Evolutionary conservation across 495 filamentous ascomycete species (phyloP), one percentile per base, ranked within the genome.

Genomic region (Neurospora tetrasperma): DNA sequence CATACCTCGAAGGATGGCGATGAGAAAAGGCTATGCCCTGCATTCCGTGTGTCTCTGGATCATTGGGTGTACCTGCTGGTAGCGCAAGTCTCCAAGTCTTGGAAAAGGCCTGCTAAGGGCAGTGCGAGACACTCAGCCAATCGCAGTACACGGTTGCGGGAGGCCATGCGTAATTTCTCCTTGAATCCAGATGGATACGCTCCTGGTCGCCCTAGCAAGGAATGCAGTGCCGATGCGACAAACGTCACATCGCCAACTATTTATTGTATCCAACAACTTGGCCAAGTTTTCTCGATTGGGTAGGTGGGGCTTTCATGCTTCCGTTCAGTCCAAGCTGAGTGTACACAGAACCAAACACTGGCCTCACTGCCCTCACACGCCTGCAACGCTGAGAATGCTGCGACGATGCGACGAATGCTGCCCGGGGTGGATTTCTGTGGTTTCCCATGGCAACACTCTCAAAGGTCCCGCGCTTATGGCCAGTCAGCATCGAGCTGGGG

Each of bases 231-330:
- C 54, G 23, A 62, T 16, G 54, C 23, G 27, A 62, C 20, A 35
- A 62, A 62, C 54, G 54, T 62, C 54, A 62, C 54, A 5, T 14
- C 5, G 48, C 20, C 54, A 66, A 35, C 54, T 39, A 31, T 62
- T 38, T 6, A 31, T 6, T 62, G 54, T 62, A 2, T 62, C 54
- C 23, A 59, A 59, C 48, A 59, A 11, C 48, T 62, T 62, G 27
- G 27, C 16, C 20, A 62, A 16, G 11, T 16, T 23, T 69, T 31
- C 54, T 71, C 69, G 38, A 74, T 76, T 72, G 70, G 70, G 69
- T n/a, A 76, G 71, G 73, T 74, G 75, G 75, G 75, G 70, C 27
- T 54, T 42, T 62, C 54, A 16, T 16, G 20, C 27, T 59, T 59
- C 48, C 23, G 35, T 38, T 38, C 35, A 38, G 10, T 40, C 11